These are phyloP conservation scores for Clonostachys rosea DNA, from an alignment of 2,329 filamentous ascomycete genomes.

Conservation along the genomic window DNA sequence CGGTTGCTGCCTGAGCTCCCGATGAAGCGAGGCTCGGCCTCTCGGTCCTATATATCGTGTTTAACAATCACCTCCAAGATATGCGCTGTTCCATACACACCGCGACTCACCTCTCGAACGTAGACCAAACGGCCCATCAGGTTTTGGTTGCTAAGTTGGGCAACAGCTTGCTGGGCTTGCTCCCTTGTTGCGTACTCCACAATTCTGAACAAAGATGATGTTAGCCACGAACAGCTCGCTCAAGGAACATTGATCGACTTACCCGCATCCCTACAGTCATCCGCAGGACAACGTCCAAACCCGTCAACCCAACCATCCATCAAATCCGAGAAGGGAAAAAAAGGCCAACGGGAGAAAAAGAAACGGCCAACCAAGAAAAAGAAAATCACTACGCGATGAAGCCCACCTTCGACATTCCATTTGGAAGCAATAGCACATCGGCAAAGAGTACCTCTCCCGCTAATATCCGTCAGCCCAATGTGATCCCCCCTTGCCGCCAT, in stretches of 20 bases:
- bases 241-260: slow-evolving; percentile 38
- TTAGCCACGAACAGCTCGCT: slow-evolving; percentile 18
- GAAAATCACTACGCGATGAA: slow-evolving; percentile 79
- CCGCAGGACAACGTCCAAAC: slow-evolving; percentile 84
- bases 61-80: not conserved
- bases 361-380: slow-evolving; percentile 53
- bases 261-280: slow-evolving; percentile 99
- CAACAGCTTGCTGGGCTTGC: slow-evolving; percentile 95
- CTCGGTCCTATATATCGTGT: slow-evolving; percentile 71
- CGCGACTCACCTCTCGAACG: slow-evolving; percentile 77
- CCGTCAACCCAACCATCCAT: slow-evolving; percentile 99
- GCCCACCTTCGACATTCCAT: slow-evolving; percentile 99
- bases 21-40: slow-evolving; percentile 95
- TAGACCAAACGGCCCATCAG: slow-evolving; percentile 98
- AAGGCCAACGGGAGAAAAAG: slow-evolving; percentile 56
- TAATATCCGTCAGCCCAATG: slow-evolving; percentile 43
- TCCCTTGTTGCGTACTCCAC: slow-evolving; percentile 99
- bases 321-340: slow-evolving; percentile 49
- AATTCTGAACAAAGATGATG: slow-evolving; percentile 59
- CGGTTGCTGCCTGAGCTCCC: slow-evolving; percentile 61
- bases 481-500: slow-evolving; percentile 13
- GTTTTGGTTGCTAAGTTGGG: slow-evolving; percentile 97
- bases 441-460: slow-evolving; percentile 99
- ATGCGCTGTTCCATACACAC: not conserved
- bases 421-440: slow-evolving; percentile 98